Percentiles rank a stretch among this genome's conserved stretches.
phyloP scores from a whole-genome alignment of 2,329 filamentous ascomycete genomes.

The Penicillium decumbens region DNA sequence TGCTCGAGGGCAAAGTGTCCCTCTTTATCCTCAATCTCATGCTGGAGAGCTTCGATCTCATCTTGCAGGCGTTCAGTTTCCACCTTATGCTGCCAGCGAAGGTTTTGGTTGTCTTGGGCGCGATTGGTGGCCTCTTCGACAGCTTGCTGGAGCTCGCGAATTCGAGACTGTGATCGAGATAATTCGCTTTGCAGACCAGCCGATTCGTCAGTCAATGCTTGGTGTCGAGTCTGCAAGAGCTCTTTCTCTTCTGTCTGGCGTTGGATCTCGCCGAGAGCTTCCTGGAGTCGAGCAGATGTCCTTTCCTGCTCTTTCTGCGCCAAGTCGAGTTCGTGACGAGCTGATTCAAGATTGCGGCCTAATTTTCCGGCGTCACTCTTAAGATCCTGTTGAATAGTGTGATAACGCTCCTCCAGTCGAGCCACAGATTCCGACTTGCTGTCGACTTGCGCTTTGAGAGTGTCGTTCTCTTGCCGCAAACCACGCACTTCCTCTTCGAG shows the following conservation, averaged over 20 bases:
- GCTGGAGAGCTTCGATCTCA: slow-evolving; percentile 58
- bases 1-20: slow-evolving; percentile 66
- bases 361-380: slow-evolving; percentile 36
- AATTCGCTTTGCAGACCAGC: slow-evolving; percentile 63
- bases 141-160: slow-evolving; percentile 48
- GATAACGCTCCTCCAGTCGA: slow-evolving; percentile 50
- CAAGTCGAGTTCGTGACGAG: slow-evolving; percentile 43
- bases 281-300: slow-evolving; percentile 47
- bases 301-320: slow-evolving; percentile 44
- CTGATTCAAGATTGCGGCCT: slow-evolving; percentile 43
- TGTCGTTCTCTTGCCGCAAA: slow-evolving; percentile 45
- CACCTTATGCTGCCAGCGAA: slow-evolving; percentile 52
- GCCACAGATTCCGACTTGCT: slow-evolving; percentile 41
- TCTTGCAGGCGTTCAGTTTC: slow-evolving; percentile 53
- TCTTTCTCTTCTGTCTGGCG: slow-evolving; percentile 60
- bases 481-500: slow-evolving; percentile 63
- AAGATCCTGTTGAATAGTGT: slow-evolving; percentile 37
- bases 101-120: slow-evolving; percentile 55
- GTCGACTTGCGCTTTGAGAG: slow-evolving; percentile 43
- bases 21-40: slow-evolving; percentile 64
- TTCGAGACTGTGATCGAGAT: slow-evolving; percentile 40
- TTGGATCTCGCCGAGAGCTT: slow-evolving; percentile 57
- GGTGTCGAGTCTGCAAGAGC: slow-evolving; percentile 63
- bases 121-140: slow-evolving; percentile 54
- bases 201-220: slow-evolving; percentile 63